Evolutionary conservation across 2,329 filamentous ascomycete species (phyloP).

Genomic region (Trichophyton simii): DNA sequence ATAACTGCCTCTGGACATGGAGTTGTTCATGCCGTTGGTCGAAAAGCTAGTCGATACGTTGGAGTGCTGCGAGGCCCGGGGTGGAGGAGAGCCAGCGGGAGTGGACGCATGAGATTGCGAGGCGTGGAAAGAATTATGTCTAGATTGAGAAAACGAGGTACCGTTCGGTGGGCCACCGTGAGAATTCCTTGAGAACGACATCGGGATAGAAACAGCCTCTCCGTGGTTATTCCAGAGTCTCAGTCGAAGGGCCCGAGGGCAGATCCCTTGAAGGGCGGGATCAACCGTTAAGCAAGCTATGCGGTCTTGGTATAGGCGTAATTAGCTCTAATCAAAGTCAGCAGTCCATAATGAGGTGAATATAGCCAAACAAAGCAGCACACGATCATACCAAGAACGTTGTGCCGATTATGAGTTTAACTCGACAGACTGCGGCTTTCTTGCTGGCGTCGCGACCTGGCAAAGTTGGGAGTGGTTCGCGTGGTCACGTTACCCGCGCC

Average conservation of each 20-base stretch:
- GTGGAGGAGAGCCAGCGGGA: conserved; percentile 34
- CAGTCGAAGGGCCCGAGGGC: conserved; percentile 12
- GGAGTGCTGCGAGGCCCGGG: conserved; percentile 33
- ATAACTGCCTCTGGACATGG: conserved; percentile 24
- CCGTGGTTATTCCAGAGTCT: conserved; percentile 18
- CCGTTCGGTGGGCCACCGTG: conserved; percentile 26
- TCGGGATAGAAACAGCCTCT: conserved; percentile 15
- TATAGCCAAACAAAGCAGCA: not conserved
- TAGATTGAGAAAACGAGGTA: conserved; percentile 28
- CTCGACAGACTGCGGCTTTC: not conserved
- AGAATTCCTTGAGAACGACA: conserved; percentile 31
- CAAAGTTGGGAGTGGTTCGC: conserved; percentile 7
- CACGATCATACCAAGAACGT: not conserved
- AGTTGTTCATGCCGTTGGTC: conserved; percentile 24
- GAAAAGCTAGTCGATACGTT: conserved; percentile 28
- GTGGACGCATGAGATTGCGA: conserved; percentile 35
- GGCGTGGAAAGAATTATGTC: conserved; percentile 32
- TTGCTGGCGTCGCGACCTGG: conserved; percentile 3
- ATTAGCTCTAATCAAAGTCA: not conserved
- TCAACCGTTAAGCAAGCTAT: not conserved
- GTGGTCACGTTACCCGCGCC: conserved; percentile 14
- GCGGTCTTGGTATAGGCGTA: not conserved
- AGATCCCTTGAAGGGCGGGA: not conserved
- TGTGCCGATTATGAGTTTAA: not conserved
- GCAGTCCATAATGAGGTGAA: conserved; percentile 12